These are phyloP conservation scores for Rhynchospora pubera DNA, from an alignment of 176 grass and related monocot genomes.

Conservation along the genomic window DNA sequence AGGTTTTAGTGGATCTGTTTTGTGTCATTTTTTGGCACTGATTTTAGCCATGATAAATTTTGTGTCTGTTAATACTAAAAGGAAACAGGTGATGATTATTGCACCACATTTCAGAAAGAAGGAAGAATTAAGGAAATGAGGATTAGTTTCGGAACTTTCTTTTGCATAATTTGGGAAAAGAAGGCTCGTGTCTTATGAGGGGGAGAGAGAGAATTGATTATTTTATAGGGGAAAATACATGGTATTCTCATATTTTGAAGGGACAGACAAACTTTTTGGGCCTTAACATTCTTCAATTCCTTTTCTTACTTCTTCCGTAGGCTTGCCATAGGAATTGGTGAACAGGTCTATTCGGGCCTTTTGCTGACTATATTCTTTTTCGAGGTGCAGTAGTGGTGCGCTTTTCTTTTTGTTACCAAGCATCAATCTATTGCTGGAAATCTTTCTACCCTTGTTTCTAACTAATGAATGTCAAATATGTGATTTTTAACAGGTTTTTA, in stretches of 20 bases:
- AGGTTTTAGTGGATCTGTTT: not conserved
- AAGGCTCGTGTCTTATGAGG: not conserved
- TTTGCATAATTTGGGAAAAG: not conserved
- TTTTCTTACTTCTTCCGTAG: slow-evolving; percentile 33
- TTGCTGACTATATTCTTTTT: slow-evolving; percentile 83
- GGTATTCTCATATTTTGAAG: not conserved
- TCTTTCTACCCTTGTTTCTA: not conserved
- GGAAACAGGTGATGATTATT: not conserved
- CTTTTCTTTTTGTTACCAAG: not conserved
- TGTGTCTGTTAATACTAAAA: not conserved
- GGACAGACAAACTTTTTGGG: not conserved
- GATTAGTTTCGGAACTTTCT: not conserved
- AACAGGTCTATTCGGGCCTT: slow-evolving; percentile 84
- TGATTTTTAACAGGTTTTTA: slow-evolving; percentile 50
- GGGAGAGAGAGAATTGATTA: not conserved
- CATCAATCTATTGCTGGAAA: not conserved
- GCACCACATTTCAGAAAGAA: not conserved
- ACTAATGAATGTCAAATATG: slow-evolving; percentile 8
- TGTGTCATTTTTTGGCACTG: not conserved
- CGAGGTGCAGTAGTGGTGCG: slow-evolving; percentile 58
- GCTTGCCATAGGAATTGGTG: slow-evolving; percentile 74
- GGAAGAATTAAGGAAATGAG: not conserved
- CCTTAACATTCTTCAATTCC: slow-evolving; percentile 19
- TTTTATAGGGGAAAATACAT: not conserved
- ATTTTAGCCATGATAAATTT: not conserved